These are phyloP conservation scores for Kokia cookei DNA, from an alignment of 441 rosid genomes.

Conservation along the genomic window DNA sequence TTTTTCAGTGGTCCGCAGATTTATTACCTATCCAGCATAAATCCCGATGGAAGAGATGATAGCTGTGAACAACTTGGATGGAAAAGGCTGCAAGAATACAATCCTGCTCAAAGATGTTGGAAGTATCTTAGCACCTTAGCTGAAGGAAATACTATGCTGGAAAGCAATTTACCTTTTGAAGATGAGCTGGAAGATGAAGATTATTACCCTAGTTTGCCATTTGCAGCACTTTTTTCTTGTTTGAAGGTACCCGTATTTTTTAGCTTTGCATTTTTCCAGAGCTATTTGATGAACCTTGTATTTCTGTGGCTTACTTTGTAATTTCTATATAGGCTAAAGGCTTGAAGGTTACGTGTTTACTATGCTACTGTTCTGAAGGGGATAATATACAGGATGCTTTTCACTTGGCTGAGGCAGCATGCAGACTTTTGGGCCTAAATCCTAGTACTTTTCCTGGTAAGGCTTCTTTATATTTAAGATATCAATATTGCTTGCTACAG, in stretches of 20 bases:
- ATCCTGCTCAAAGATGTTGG: constrained; percentile 79
- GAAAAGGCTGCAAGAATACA: constrained; percentile 65
- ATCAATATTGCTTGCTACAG: background rate
- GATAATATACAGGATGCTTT: constrained; percentile 82
- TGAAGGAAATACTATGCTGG: constrained; percentile 36
- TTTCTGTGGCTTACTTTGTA: background rate
- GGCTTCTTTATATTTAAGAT: constrained; percentile 5
- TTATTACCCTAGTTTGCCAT: constrained; percentile 88
- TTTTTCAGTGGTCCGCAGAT: constrained; percentile 66
- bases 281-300: background rate
- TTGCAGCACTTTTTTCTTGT: constrained; percentile 84
- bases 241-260: constrained; percentile 49
- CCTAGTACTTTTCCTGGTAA: constrained; percentile 43
- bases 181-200: constrained; percentile 85
- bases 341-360: constrained; percentile 68
- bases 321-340: constrained; percentile 53
- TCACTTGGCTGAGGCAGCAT: constrained; percentile 67
- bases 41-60: constrained; percentile 66
- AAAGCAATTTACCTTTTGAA: constrained; percentile 41
- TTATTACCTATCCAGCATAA: constrained; percentile 60
- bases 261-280: background rate
- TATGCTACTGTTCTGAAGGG: constrained; percentile 95
- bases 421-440: constrained; percentile 42
- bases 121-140: constrained; percentile 62
- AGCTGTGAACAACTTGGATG: constrained; percentile 71